Base-by-base conservation (phyloP, 2,329 filamentous ascomycete genomes). In the Fusarium armeniacum region DNA sequence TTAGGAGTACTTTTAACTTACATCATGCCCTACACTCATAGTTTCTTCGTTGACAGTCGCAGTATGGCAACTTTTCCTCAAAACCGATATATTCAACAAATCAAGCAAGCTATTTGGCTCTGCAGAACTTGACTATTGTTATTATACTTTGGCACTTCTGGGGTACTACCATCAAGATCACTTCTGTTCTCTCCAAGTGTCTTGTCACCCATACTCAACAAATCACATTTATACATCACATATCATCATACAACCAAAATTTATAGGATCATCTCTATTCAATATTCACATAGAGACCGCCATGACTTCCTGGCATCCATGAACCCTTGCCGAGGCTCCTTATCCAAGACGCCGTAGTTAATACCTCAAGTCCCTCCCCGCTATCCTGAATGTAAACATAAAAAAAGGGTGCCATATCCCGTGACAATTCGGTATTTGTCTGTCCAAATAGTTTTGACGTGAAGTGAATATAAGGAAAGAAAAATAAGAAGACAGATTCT, bases 281-380 rank as follows among this genome's bases (percentile, higher is more conserved):
- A 70, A 65, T 70, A 73, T 44, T 71, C 65, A 68, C 67, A 68
- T 68, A 72, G 71, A 70, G 60, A 66, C 49, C 67, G 62, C 59
- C 58, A 59, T 63, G 63, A 73, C 71, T 68, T 75, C 62, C 74
- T 70, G 69, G 71, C 73, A 73, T 75, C 63, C 72, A 62, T 70
- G 73, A 66, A 69, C 74, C 75, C 62, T 73, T 70, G 64, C 74
- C 71, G 67, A 65, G 65, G 70, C 69, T 66, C 65, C 54, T 67
- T 69, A 54, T 65, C 75, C 71, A 72, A 75, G 75, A 76, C 75
- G 75, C 75, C 75, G 63, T 72, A 67, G 69, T 71, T 70, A 70
- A 67, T 75, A 71, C 52, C 73, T 68, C 70, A 72, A 65, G 67
- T 64, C 57, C 66, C 62, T 69, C 57, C 54, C 57, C 62, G 66